Evolutionary conservation across 139 green algal genomes (phyloP).

Genomic region (Dunaliella primolecta): DNA sequence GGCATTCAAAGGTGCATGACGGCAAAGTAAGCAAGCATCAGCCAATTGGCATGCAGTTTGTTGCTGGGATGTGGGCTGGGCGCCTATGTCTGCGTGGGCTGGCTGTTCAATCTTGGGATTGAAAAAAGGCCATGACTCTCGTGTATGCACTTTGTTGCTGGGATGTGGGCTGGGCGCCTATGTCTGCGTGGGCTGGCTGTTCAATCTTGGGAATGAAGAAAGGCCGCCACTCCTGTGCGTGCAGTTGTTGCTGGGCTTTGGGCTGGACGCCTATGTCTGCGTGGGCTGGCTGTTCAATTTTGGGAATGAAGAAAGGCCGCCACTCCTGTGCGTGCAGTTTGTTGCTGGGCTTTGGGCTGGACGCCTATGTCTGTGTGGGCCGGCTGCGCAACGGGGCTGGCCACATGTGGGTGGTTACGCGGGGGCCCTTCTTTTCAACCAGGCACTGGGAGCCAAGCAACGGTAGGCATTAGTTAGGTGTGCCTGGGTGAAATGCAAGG

Average conservation of each 20-base stretch:
- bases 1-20: too few relatives aligned
- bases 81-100: background rate
- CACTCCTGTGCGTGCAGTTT: constrained; percentile 21
- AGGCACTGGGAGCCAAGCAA: constrained; percentile 54
- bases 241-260: background rate
- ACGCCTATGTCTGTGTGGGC: constrained; percentile 52
- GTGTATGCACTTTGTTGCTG: background rate
- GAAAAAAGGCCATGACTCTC: too few relatives aligned
- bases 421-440: constrained; percentile 19
- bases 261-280: background rate
- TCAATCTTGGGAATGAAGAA: too few relatives aligned
- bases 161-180: background rate
- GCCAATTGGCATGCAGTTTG: too few relatives aligned
- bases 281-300: background rate
- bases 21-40: too few relatives aligned
- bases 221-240: background rate
- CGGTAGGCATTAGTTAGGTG: too few relatives aligned
- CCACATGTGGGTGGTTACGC: constrained; percentile 53
- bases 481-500: too few relatives aligned
- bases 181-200: background rate
- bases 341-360: constrained; percentile 59
- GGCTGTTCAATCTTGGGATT: too few relatives aligned
- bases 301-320: background rate
- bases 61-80: background rate
- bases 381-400: constrained; percentile 24